Evolutionary conservation across 2,329 filamentous ascomycete species (phyloP).

Genomic region (Cladorrhinum sp.): DNA sequence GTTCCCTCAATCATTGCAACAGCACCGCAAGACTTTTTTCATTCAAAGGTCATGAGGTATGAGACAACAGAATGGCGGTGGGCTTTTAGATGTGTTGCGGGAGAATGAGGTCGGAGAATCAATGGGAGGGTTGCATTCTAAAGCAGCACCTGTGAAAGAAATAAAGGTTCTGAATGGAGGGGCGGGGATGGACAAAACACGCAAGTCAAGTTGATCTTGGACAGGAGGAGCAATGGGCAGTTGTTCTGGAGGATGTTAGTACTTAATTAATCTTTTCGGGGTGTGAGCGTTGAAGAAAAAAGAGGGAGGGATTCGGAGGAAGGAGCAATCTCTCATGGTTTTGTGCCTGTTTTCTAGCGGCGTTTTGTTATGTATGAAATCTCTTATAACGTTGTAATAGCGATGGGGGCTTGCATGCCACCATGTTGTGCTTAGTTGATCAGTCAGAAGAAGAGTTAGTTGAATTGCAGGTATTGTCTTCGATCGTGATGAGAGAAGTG

Average conservation of each 20-base stretch:
- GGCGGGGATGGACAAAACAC: neutral
- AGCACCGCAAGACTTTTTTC: neutral
- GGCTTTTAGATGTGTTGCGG: neutral
- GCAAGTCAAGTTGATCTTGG: conserved; percentile 10
- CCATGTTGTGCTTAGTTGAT: conserved; percentile 1
- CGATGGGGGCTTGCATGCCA: conserved; percentile 1
- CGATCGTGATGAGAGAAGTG: neutral
- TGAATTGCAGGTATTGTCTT: neutral
- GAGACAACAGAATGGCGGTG: neutral
- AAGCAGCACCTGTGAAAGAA: neutral
- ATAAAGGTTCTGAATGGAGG: neutral
- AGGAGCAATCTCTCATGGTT: conserved; percentile 5
- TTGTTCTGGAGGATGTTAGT: conserved; percentile 11
- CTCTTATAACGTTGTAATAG: conserved; percentile 17
- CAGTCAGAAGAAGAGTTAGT: neutral
- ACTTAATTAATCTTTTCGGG: conserved; percentile 9
- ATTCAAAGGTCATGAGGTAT: neutral
- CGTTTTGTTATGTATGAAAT: conserved; percentile 12
- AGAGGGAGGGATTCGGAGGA: neutral
- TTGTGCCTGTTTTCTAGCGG: conserved; percentile 11
- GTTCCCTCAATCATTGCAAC: neutral
- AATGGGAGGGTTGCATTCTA: neutral
- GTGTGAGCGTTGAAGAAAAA: neutral
- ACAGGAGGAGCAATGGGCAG: conserved; percentile 7
- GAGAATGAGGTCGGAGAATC: neutral